These are phyloP conservation scores for Magnaporthiopsis incrustans DNA, from an alignment of 2,329 filamentous ascomycete genomes.

Conservation along the genomic window DNA sequence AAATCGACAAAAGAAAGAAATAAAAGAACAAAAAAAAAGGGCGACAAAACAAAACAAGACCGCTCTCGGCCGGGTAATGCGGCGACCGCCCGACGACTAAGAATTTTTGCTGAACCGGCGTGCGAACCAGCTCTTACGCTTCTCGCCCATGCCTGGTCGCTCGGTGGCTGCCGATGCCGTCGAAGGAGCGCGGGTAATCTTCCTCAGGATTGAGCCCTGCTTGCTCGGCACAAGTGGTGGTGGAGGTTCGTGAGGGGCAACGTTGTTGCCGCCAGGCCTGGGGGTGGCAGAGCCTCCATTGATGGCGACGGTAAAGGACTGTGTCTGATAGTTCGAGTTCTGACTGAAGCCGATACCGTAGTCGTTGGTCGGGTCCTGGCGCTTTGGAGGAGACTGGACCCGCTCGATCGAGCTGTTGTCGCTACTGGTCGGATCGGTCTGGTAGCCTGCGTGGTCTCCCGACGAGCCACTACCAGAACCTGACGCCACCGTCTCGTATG, in stretches of 20 bases:
- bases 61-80: not conserved
- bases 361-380: constrained; percentile 45
- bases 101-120: constrained; percentile 64
- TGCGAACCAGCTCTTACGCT: constrained; percentile 86
- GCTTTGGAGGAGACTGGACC: constrained; percentile 47
- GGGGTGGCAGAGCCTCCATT: constrained; percentile 20
- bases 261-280: constrained; percentile 11
- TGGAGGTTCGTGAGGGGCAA: not conserved
- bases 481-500: constrained; percentile 80
- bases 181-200: constrained; percentile 12
- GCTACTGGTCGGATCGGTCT: constrained; percentile 78
- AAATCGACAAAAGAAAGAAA: constrained; percentile 2
- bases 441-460: constrained; percentile 68
- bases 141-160: constrained; percentile 42
- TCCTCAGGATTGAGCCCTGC: constrained; percentile 18
- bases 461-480: constrained; percentile 65
- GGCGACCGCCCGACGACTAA: not conserved
- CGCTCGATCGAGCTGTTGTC: constrained; percentile 89
- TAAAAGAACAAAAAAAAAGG: constrained; percentile 7
- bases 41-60: constrained; percentile 1
- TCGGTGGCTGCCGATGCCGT: constrained; percentile 10
- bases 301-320: constrained; percentile 23
- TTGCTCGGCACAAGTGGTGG: constrained; percentile 26
- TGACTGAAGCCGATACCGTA: constrained; percentile 56
- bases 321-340: constrained; percentile 31